Base-by-base conservation (phyloP, 345 rosid genomes). In the Eucalyptus tenuipes region DNA sequence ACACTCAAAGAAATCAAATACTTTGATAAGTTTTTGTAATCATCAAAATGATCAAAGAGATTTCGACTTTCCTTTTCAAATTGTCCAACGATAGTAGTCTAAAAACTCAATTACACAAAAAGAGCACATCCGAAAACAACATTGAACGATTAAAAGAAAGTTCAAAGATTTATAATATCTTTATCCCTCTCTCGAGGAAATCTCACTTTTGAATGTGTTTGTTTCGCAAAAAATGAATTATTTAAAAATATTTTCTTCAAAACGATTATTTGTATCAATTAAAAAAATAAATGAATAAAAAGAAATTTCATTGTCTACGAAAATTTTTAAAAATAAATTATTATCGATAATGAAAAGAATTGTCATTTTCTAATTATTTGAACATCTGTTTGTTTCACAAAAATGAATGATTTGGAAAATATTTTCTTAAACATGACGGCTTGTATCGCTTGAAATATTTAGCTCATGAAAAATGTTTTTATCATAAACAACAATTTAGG, bases 251-350 rank as follows among this genome's bases (percentile, higher is more conserved):
- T 6, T 75, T 20, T 37, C 3, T 20, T 10, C 42, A 20, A 75
- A 20, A 17, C 0, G 0, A 3, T 75, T 25, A 3, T 15, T 75
- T 20, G 8, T 75, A 11, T 20, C 0, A 0, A 7, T 75, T 10
- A 3, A 1, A 75, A 37, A 20, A 75, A 71, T 37, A 24, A 37
- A 37, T 20, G 29, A 40, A 40, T 6, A 11, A 20, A 40, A 75
- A 40, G 24, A 20, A 37, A 40, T 11, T 75, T 11, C 1, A 75
- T 40, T 2, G 0, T 22, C 0, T 13, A 1, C 0, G 3, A 11
- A 75, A 37, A 75, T 40, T 2, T 75, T 22, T 40, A 20, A 25
- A 75, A 10, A 9, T 71, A 33, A 33, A 17, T 10, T 33, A 0
- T 33, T 68, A 20, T 9, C 3, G 0, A 40, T 40, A 20, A 75